Base-by-base conservation (phyloP, 1,139 yeast species). In the Geotrichum restrictum region DNA sequence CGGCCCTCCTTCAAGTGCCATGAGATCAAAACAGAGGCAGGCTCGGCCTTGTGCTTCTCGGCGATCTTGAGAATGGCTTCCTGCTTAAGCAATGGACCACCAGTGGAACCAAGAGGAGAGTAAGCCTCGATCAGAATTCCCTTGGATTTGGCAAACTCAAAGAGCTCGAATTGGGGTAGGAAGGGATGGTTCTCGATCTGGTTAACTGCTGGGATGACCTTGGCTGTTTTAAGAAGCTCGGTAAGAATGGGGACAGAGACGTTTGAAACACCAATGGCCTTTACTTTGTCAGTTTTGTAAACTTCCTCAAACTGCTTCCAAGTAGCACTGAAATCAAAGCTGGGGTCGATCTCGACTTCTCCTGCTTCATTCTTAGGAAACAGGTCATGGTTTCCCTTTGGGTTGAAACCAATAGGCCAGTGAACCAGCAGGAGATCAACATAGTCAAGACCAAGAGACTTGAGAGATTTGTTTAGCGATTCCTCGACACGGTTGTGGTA, bases 351-450 rank as follows among this genome's bases (percentile, higher is more conserved):
- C 54, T 76, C 77, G 21, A 42, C 14, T n/a, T 74, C 64, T 21
- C 82, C 82, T 54, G 76, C 78, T 16, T 69, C 69, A 22, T 63
- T 62, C 24, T 57, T 56, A 49, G 83, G 82, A 50, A 74, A 58
- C 33, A 65, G 57, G 40, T 73, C 67, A 56, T 73, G 73, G 54
- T 71, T 69, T 51, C 74, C 73, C 39, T 69, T 69, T 45, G 73
- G 73, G 62, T 68, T 70, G 55, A 80, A 66, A 1, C 87, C 77
- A 50, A 79, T 75, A 3, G 97, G 97, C 96, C 95, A 88, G 71
- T 91, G 97, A 64, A 88, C 78, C 66, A 89, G 76, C 68, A 83
- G 84, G 62, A 89, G 74, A 67, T 89, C 97, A 54, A 89, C 83
- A 63, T 89, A 89, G 52, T 86, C 95, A 60, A 86, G 71, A 1